Conservation (phyloP, 1,284 basidiomycete genomes). For the Baeospora myosura region DNA sequence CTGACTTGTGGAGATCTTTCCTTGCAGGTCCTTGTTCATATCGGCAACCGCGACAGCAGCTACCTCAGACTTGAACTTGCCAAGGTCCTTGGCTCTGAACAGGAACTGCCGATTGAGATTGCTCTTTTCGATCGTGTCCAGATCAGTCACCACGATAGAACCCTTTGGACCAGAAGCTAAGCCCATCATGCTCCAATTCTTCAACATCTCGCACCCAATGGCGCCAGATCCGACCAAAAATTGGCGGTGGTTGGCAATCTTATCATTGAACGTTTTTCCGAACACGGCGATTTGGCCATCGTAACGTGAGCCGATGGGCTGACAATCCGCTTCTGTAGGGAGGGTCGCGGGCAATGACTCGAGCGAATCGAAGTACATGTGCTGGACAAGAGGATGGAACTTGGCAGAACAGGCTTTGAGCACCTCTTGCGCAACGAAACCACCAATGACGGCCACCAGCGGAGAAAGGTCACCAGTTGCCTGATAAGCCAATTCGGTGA, state of each 20-base stretch:
- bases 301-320: constrained; percentile 80
- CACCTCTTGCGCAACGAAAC: constrained; percentile 97
- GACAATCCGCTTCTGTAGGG: constrained; percentile 82
- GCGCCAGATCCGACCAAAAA: constrained; percentile 98
- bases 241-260: constrained; percentile 85
- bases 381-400: constrained; percentile 95
- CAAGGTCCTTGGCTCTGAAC: constrained; percentile 94
- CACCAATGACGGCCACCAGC: constrained; percentile 90
- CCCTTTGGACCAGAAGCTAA: constrained; percentile 79
- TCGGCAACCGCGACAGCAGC: constrained; percentile 88
- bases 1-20: constrained; percentile 86
- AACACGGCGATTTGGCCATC: constrained; percentile 97
- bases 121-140: constrained; percentile 99
- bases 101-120: constrained; percentile 99
- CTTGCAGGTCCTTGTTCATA: constrained; percentile 92
- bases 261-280: constrained; percentile 88
- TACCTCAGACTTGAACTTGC: constrained; percentile 96
- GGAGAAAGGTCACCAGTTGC: constrained; percentile 91
- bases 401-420: constrained; percentile 97
- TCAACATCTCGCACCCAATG: constrained; percentile 99
- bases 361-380: constrained; percentile 96
- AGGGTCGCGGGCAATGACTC: constrained; percentile 80
- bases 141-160: constrained; percentile 89
- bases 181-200: constrained; percentile 99
- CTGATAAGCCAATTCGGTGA: constrained; percentile 88